Evolutionary conservation across 768 basidiomycete species (phyloP).

Genomic region (Pisolithus microcarpus): DNA sequence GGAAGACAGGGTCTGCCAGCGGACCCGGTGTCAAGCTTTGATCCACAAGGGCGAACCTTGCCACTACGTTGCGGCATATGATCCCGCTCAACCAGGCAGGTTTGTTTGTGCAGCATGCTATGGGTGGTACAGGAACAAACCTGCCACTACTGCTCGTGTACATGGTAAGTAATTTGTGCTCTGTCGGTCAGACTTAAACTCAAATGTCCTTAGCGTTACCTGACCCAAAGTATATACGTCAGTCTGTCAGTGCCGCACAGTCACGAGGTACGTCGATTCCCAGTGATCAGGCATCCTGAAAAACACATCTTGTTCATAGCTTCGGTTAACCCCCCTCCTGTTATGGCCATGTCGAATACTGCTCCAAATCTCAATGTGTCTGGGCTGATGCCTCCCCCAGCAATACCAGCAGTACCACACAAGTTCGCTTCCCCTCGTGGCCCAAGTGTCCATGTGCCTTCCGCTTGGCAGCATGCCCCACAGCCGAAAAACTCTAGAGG

Average conservation of each 20-base stretch:
- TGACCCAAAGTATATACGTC: not conserved
- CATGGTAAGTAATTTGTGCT: not conserved
- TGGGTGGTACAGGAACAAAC: not conserved
- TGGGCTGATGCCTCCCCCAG: not conserved
- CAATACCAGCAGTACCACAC: not conserved
- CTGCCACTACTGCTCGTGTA: not conserved
- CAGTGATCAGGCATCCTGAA: not conserved
- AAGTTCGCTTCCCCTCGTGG: not conserved
- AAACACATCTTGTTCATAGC: not conserved
- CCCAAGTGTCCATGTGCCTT: not conserved
- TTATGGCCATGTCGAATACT: not conserved
- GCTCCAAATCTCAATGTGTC: not conserved
- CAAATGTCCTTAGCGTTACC: not conserved
- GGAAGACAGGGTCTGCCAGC: not conserved
- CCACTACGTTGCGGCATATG: not conserved
- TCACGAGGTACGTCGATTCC: not conserved
- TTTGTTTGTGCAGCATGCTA: slow-evolving; percentile 1
- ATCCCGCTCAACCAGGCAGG: not conserved
- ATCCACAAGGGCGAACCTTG: slow-evolving; percentile 4
- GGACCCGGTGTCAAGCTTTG: not conserved
- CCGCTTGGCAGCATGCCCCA: not conserved
- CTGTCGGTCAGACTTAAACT: not conserved
- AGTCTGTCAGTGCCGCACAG: not conserved
- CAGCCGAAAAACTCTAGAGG: not conserved
- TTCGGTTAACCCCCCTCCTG: not conserved